These are phyloP conservation scores for Stygiomarasmius scandens DNA, from an alignment of 1,284 basidiomycete genomes.

Conservation along the genomic window DNA sequence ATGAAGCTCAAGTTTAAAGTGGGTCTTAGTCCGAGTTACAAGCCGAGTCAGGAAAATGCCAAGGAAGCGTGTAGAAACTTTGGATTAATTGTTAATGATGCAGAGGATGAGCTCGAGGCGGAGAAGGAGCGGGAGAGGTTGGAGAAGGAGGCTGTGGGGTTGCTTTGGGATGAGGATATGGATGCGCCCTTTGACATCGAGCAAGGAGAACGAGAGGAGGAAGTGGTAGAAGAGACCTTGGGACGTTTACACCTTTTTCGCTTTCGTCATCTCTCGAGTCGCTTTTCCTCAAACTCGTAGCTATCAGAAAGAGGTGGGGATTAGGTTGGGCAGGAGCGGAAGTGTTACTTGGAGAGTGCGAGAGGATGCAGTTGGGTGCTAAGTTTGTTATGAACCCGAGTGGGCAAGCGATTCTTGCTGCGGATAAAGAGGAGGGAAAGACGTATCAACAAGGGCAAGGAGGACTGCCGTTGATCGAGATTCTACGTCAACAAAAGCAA, in stretches of 20 bases:
- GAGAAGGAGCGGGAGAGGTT: slow-evolving; percentile 33
- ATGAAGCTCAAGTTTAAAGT: slow-evolving; percentile 50
- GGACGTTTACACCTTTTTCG: slow-evolving; percentile 56
- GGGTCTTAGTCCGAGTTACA: slow-evolving; percentile 56
- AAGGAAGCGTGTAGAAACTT: slow-evolving; percentile 49
- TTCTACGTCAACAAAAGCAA: slow-evolving; percentile 33
- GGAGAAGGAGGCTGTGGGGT: slow-evolving; percentile 29
- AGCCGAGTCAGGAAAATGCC: slow-evolving; percentile 52
- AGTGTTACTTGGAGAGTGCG: slow-evolving; percentile 46
- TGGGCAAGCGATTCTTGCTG: too few relatives aligned
- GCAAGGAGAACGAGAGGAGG: slow-evolving; percentile 19
- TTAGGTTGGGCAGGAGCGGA: slow-evolving; percentile 70
- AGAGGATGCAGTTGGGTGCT: slow-evolving; percentile 46
- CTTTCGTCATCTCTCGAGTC: slow-evolving; percentile 61
- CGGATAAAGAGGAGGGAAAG: slow-evolving; percentile 15
- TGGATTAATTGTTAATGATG: slow-evolving; percentile 42
- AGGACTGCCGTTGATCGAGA: slow-evolving; percentile 8
- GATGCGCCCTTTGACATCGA: slow-evolving; percentile 19
- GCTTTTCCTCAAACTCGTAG: slow-evolving; percentile 53
- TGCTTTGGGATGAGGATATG: slow-evolving; percentile 21
- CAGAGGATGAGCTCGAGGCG: slow-evolving; percentile 42
- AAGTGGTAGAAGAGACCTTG: slow-evolving; percentile 33
- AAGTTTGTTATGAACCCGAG: slow-evolving; percentile 38
- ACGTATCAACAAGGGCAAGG: not conserved
- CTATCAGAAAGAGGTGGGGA: slow-evolving; percentile 48